Evolutionary conservation across 139 green algal species (phyloP), one percentile per base, ranked within the genome.

Genomic region (Ettlia oleoabundans): DNA sequence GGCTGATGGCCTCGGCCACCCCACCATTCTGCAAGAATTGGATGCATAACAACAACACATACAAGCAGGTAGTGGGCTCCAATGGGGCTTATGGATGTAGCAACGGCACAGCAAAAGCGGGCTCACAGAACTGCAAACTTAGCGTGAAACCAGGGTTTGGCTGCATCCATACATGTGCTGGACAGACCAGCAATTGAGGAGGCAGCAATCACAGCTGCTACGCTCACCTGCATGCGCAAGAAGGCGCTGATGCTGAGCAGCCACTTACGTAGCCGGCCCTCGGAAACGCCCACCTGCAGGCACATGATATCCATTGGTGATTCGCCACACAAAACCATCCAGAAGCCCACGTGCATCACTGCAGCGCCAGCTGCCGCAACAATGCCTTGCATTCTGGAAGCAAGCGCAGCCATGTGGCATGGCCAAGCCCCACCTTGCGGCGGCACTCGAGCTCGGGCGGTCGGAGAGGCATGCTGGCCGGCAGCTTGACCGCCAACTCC

Each of bases 191-290:
- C 47, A 24, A 24, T 58, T 58, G 47, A 58, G 38, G 9, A 2
- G n/a, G n/a, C n/a, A 42, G 40, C 68, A 61, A 33, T 10, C 42
- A 55, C n/a, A n/a, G n/a, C n/a, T n/a, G n/a, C n/a, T n/a, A n/a
- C n/a, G n/a, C n/a, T n/a, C n/a, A 68, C 73, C 73, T 80, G 73
- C 41, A 47, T 82, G 53, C 91, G 90, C 79, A 99, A 86, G 82
- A 98, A 98, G 7, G 90, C 89, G 4, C 85, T 87, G 38, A 98
- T 95, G 62, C 91, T 95, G 19, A 99, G 91, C 86, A 99, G 86
- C 97, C 97, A 99, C 90, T 96, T 98, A 79, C 97, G 92, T 83
- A 98, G 87, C 40, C 88, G 87, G 1, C 70, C 89, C 76, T 98
- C 93, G 24, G 78, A 88, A 18, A 99, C 89, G 67, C 95, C 94